Conservation (phyloP, 805 yeast genomes). For the Jamesozyma piceae region DNA sequence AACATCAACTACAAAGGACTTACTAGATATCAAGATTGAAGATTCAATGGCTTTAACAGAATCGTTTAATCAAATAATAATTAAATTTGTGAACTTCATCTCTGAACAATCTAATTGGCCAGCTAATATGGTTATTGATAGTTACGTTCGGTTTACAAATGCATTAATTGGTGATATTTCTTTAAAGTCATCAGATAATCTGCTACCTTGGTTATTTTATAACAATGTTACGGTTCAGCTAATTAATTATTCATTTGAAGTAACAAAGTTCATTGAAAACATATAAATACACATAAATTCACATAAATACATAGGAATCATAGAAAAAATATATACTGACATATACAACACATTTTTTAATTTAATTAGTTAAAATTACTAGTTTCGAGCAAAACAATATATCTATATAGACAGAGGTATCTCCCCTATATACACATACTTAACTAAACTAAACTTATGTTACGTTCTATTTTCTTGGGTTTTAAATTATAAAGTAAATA, state of each 20-base stretch:
- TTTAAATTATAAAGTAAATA: background rate
- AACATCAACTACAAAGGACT: slow-evolving; percentile 1
- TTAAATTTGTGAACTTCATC: slow-evolving; percentile 10
- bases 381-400: no score
- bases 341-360: no score
- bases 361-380: no score
- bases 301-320: no score
- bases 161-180: slow-evolving; percentile 22
- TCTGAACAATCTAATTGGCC: slow-evolving; percentile 10
- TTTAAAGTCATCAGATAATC: slow-evolving; percentile 11
- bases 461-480: background rate
- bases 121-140: slow-evolving; percentile 15
- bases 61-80: slow-evolving; percentile 1
- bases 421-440: background rate
- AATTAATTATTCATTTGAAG: slow-evolving; percentile 14
- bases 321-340: no score
- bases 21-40: slow-evolving; percentile 5
- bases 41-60: background rate
- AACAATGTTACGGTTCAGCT: slow-evolving; percentile 15
- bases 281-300: background rate
- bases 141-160: slow-evolving; percentile 19
- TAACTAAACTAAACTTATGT: background rate
- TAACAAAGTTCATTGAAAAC: slow-evolving; percentile 5
- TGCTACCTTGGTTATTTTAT: slow-evolving; percentile 15
- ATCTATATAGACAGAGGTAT: no score